These are phyloP conservation scores for Spiraea crenata DNA, from an alignment of 331 rosid genomes.

Conservation along the genomic window DNA sequence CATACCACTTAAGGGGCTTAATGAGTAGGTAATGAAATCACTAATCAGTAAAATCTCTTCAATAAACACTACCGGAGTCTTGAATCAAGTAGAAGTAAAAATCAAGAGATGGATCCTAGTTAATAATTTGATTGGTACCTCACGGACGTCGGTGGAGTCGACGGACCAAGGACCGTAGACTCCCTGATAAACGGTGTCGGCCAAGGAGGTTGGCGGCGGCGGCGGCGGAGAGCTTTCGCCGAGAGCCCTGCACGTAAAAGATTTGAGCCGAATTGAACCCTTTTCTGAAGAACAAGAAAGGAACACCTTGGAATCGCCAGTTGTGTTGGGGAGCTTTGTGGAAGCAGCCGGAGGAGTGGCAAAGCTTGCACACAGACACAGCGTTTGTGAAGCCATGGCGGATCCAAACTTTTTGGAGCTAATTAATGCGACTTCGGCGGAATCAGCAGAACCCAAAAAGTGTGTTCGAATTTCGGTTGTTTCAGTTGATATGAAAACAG, in stretches of 20 bases:
- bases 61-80: no score
- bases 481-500: background rate
- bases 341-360: background rate
- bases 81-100: no score
- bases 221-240: slow-evolving; percentile 42
- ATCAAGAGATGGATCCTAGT: no score
- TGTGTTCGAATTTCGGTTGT: slow-evolving; percentile 3
- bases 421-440: background rate
- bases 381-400: slow-evolving; percentile 12
- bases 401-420: no score
- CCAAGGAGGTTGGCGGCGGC: slow-evolving; percentile 24
- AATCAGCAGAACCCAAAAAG: background rate
- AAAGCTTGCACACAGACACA: background rate
- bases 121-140: slow-evolving; percentile 33
- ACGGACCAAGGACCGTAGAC: slow-evolving; percentile 84
- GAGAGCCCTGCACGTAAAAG: slow-evolving; percentile 50
- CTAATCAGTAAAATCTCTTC: no score
- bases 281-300: background rate
- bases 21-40: no score
- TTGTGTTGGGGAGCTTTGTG: background rate
- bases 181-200: slow-evolving; percentile 51
- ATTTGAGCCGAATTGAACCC: slow-evolving; percentile 16
- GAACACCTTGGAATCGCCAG: background rate
- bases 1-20: no score
- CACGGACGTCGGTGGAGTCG: slow-evolving; percentile 66